Base-by-base conservation (phyloP, 352 stramenopile species). In the Phytophthora quininea region DNA sequence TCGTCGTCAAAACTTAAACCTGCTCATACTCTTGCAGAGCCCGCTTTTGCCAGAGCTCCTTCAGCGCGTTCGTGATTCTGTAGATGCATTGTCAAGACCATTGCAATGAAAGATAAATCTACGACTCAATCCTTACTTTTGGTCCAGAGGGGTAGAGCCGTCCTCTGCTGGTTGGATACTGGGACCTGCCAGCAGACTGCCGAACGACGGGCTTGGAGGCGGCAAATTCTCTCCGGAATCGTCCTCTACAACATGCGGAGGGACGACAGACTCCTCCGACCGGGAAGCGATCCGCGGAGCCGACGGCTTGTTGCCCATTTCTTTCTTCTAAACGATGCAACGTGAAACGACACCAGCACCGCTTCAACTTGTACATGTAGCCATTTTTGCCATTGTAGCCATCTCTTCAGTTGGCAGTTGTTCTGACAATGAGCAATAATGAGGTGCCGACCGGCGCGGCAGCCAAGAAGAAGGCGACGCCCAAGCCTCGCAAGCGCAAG, bases 401-500 rank as follows among this genome's bases (percentile, higher is more conserved):
- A 24, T 24, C 19, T 24, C 19, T 24, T 24, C 19, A 24, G 19
- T 24, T 24, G 14, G 31, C 0, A 4, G 31, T n/a, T 51, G 19
- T 33, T 9, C 56, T 42, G 56, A 19, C 32, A 24, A 77, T 86
- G 74, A 83, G 49, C 54, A 86, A 86, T 70, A 66, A 30, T 1
- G 64, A 65, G 30, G 40, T 48, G 15, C 54, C 19, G 45, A 67
- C 63, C 45, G 49, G 48, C 37, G 48, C 29, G 30, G 50, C 47
- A n/a, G 64, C 67, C 30, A 93, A 93, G 78, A 93, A 93, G 83
- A 93, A 93, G 74, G 79, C 58, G 32, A 62, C 76, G 37, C 64
- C 85, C 19, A 93, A 93, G 70, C 58, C 79, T 19, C 82, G 85
- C 31, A 93, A 93, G 72, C 85, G 85, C 63, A 93, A 93, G 67